Conservation (phyloP, 305 asterid genomes). For the Rubia balearica region DNA sequence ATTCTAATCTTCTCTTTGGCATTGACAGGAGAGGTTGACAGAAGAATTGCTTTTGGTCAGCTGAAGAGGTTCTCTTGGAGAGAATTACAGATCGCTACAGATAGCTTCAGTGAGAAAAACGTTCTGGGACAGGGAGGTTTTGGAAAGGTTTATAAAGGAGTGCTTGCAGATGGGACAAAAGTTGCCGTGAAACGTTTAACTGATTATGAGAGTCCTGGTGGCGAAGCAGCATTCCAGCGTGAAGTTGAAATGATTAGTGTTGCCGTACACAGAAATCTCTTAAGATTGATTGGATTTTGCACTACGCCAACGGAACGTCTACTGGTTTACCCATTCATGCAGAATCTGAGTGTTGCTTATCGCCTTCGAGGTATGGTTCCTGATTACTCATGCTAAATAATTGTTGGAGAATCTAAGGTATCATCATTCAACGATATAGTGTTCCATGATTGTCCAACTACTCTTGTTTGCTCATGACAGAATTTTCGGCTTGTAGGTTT, state of each 20-base stretch:
- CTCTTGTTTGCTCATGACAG: not conserved
- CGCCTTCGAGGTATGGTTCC: slow-evolving; percentile 66
- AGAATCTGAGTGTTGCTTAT: slow-evolving; percentile 87
- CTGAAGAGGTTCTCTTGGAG: slow-evolving; percentile 92
- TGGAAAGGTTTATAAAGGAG: slow-evolving; percentile 90
- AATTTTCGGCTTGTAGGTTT: not conserved
- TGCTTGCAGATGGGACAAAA: slow-evolving; percentile 67
- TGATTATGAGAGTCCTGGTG: slow-evolving; percentile 86
- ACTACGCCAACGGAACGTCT: slow-evolving; percentile 95
- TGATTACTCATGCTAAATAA: not conserved
- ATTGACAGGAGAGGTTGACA: slow-evolving; percentile 75
- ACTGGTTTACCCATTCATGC: slow-evolving; percentile 89
- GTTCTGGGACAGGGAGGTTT: slow-evolving; percentile 97
- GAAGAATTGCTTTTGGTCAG: slow-evolving; percentile 86
- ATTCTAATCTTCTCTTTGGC: not conserved
- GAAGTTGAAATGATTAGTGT: slow-evolving; percentile 99
- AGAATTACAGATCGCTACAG: slow-evolving; percentile 87
- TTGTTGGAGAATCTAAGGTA: not conserved
- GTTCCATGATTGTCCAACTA: not conserved
- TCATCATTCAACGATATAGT: not conserved
- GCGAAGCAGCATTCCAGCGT: slow-evolving; percentile 88
- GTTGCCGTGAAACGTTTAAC: slow-evolving; percentile 88
- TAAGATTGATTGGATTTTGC: slow-evolving; percentile 82
- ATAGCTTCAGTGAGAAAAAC: slow-evolving; percentile 70
- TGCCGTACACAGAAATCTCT: slow-evolving; percentile 88